phyloP scores from a whole-genome alignment of 371 early-diverging fungal species.

The Smittium culicis region DNA sequence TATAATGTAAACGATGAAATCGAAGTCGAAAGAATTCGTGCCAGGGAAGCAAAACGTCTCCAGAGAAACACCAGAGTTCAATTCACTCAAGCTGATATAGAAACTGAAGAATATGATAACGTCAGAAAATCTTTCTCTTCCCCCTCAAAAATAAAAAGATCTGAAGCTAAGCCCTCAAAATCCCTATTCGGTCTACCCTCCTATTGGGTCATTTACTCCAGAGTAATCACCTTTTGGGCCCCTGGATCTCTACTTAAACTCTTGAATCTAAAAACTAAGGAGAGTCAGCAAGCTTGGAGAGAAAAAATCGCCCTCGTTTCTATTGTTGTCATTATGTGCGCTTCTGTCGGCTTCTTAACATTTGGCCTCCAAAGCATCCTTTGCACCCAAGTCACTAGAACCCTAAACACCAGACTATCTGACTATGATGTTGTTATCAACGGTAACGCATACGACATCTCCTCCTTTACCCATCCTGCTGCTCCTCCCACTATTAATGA shows the following conservation, averaged over 20 bases:
- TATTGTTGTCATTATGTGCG: constrained; percentile 44
- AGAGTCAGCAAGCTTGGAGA: constrained; percentile 44
- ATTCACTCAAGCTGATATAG: background rate
- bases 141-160: background rate
- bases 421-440: constrained; percentile 38
- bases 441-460: constrained; percentile 43
- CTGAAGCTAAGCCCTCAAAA: background rate
- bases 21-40: background rate
- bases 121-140: background rate
- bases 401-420: constrained; percentile 30
- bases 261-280: constrained; percentile 19
- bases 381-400: constrained; percentile 25
- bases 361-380: constrained; percentile 43
- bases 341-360: constrained; percentile 43
- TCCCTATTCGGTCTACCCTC: background rate
- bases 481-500: constrained; percentile 23
- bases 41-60: constrained; percentile 1
- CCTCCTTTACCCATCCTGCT: constrained; percentile 36
- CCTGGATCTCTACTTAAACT: constrained; percentile 44
- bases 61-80: background rate
- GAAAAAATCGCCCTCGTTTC: constrained; percentile 69
- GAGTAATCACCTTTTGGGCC: constrained; percentile 66
- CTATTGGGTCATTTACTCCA: constrained; percentile 52
- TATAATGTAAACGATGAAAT: too few species aligned
- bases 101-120: too few species aligned